These are phyloP conservation scores for Salix exigua DNA, from an alignment of 345 rosid genomes.

Conservation along the genomic window DNA sequence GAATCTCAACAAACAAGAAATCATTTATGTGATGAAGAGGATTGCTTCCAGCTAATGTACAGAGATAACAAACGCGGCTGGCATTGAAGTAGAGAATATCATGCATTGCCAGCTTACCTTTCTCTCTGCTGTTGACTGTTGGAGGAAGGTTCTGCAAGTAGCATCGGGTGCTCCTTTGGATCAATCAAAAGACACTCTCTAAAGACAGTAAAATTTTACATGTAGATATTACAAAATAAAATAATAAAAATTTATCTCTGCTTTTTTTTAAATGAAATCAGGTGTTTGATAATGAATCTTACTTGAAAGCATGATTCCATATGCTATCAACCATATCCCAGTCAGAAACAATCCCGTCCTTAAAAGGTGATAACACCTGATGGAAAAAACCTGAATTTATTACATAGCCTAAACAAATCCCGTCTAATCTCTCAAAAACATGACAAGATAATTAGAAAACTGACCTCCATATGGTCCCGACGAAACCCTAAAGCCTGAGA, in stretches of 20 bases:
- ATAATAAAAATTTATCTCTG: not conserved
- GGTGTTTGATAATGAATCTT: conserved; percentile 10
- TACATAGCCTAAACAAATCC: not conserved
- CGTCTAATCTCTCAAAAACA: not conserved
- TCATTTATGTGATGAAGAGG: not conserved
- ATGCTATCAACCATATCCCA: conserved; percentile 94
- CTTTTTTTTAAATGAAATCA: not conserved
- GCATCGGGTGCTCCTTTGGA: conserved; percentile 94
- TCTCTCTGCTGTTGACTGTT: conserved; percentile 92
- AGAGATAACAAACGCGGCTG: not conserved
- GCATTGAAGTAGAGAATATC: not conserved
- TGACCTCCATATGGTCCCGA: conserved; percentile 91
- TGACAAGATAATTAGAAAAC: conserved; percentile 4
- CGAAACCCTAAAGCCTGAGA: conserved; percentile 87
- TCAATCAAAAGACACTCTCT: conserved; percentile 84
- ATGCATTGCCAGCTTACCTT: conserved; percentile 40
- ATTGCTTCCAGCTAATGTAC: not conserved
- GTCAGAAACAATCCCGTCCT: conserved; percentile 87
- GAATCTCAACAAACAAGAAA: not conserved
- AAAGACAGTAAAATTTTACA: not conserved
- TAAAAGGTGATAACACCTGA: conserved; percentile 76
- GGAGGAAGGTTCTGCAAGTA: conserved; percentile 90
- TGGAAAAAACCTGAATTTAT: conserved; percentile 9
- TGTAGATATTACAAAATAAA: not conserved
- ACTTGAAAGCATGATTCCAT: conserved; percentile 98